These are phyloP conservation scores for Chlorella sp. DNA, from an alignment of 139 green algal genomes.

Conservation along the genomic window DNA sequence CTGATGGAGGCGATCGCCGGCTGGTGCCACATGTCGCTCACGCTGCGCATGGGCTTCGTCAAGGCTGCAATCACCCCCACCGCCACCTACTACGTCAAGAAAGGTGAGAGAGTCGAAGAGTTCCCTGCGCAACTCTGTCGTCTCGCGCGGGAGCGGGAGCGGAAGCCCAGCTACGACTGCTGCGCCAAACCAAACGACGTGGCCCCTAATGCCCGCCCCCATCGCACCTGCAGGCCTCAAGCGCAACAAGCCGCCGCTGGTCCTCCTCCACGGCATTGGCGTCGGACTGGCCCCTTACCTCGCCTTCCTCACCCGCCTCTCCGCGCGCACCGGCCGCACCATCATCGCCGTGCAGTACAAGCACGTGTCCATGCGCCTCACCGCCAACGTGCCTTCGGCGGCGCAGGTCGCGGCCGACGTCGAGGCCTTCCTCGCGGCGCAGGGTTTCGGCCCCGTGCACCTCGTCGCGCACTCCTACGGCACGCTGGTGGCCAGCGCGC, in stretches of 20 bases:
- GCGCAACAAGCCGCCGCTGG: constrained; percentile 16
- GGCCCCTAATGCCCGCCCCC: no score
- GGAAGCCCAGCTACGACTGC: no score
- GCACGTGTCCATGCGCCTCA: constrained; percentile 46
- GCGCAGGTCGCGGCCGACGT: constrained; percentile 33
- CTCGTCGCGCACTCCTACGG: constrained; percentile 39
- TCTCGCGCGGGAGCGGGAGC: no score
- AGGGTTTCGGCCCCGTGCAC: constrained; percentile 12
- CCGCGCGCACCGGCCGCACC: constrained; percentile 2
- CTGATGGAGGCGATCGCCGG: constrained; percentile 22
- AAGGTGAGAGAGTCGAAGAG: no score
- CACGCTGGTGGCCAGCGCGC: constrained; percentile 23
- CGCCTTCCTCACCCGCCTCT: constrained; percentile 23
- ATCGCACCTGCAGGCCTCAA: no score
- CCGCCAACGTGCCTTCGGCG: constrained; percentile 27
- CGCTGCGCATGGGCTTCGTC: constrained; percentile 20
- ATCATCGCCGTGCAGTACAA: constrained; percentile 43
- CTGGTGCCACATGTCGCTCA: constrained; percentile 11
- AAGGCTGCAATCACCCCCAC: not conserved
- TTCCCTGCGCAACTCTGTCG: no score
- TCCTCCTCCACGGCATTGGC: constrained; percentile 53
- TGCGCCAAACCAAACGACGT: no score
- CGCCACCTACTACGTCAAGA: constrained; percentile 7
- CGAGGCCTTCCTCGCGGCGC: constrained; percentile 17
- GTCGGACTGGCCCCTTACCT: constrained; percentile 43